Evolutionary conservation across 2,329 filamentous ascomycete species (phyloP).

Genomic region (Hypoxylon rubiginosum): DNA sequence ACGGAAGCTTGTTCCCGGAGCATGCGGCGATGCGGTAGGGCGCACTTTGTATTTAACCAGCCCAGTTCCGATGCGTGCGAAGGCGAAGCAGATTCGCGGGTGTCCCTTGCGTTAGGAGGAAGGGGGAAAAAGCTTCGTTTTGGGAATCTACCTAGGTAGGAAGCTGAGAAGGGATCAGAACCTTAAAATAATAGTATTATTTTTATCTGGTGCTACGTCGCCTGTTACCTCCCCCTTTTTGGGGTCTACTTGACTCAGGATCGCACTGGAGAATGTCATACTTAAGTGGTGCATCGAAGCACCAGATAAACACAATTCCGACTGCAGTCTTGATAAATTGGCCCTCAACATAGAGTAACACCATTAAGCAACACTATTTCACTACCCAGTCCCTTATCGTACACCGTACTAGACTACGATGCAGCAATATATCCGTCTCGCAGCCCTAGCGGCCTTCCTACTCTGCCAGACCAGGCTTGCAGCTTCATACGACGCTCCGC

Average conservation of each 20-base stretch:
- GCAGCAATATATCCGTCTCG: slow-evolving; percentile 11
- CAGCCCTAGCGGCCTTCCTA: slow-evolving; percentile 17
- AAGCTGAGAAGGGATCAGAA: slow-evolving; percentile 12
- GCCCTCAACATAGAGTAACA: not conserved
- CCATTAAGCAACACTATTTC: not conserved
- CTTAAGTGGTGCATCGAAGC: slow-evolving; percentile 9
- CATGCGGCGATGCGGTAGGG: not conserved
- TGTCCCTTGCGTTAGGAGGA: slow-evolving; percentile 31
- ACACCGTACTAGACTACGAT: slow-evolving; percentile 7
- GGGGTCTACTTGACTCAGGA: not conserved
- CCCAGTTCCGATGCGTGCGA: slow-evolving; percentile 4
- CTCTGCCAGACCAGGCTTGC: slow-evolving; percentile 1
- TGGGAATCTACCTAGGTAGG: slow-evolving; percentile 17
- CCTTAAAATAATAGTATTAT: slow-evolving; percentile 15
- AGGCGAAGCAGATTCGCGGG: slow-evolving; percentile 9
- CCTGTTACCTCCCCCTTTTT: not conserved
- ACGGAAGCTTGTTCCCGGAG: slow-evolving; percentile 1
- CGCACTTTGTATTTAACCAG: slow-evolving; percentile 20
- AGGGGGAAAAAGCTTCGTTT: slow-evolving; percentile 19
- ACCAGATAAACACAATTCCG: slow-evolving; percentile 1
- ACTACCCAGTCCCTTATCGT: not conserved
- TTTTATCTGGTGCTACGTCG: slow-evolving; percentile 22
- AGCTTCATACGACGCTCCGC: slow-evolving; percentile 19
- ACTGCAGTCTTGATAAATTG: not conserved
- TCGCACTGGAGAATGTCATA: slow-evolving; percentile 1